Base-by-base conservation (phyloP, 2,329 filamentous ascomycete genomes). In the Aspergillus persii region DNA sequence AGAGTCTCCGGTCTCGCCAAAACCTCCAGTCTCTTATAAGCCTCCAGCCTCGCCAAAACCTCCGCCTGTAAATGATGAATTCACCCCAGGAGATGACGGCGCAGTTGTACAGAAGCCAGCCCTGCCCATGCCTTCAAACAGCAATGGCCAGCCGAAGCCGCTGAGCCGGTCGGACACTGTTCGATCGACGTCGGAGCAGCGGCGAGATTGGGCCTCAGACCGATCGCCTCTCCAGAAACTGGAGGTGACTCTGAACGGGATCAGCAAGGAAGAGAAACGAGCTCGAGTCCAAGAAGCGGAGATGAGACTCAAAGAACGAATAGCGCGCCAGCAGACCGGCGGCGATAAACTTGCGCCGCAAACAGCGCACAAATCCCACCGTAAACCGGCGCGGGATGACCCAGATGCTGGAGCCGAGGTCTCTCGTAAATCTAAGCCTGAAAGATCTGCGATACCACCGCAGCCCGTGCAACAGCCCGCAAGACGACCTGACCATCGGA, bases 211-310 rank as follows among this genome's bases (percentile, higher is more conserved):
- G 77, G 90, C 94, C 69, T 84, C 89, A 58, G 89, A 96, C 73
- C 87, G 90, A 69, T 98, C 94, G 63, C 95, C 96, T 54, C 83
- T 99, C 54, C 94, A 99, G 76, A 95, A 89, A 79, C 85, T 99
- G 66, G 94, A 99, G 80, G 86, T 91, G 70, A 95, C 91, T 69
- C 84, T 98, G 70, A 90, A 89, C 75, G 92, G 90, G 77, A 94
- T 97, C 75, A 96, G 90, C 74, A 98, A 97, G 75, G 93, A 97
- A 77, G 93, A 97, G 76, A 96, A 96, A 75, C 85, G 94, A 64
- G 92, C 92, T 8, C 85, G 91, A 50, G 86, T 94, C 4, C 85
- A 92, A 71, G 90, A 94, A 68, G 92, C 92, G 5, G 94, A 97
- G 74, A 83, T 87, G 66, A 84, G 85, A 48, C 84, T 88, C 18